Base-by-base conservation (phyloP, 106 monocot species). In the Dendrobium catenatum region DNA sequence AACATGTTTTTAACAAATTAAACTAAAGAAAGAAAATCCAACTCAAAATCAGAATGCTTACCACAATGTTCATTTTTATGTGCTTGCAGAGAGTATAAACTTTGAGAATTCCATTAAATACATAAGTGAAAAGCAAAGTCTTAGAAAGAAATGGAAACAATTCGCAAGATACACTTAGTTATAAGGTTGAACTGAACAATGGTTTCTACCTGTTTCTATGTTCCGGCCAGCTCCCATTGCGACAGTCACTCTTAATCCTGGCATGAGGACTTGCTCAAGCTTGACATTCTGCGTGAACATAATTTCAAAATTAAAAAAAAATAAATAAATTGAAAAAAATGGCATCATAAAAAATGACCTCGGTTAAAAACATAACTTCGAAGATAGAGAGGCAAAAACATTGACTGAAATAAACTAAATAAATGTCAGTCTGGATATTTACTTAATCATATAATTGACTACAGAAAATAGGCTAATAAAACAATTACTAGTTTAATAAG, bases 141-240 rank as follows among this genome's bases (percentile, higher is more conserved):
- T 51, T 66, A 66, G 64, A 26, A 66, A 1, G 64, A 66, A 1
- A 66, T 66, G 64, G 24, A 66, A 51, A 66, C 26, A 66, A 26
- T 72, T 1, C 1, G 72, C 9, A 41, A 72, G 43, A 44, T 74
- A 74, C 19, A 20, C 43, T 74, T 15, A 29, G 22, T 42, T 19
- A 74, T n/a, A 43, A 44, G 43, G 17, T 76, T n/a, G 15, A 49
- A 10, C 11, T 49, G 26, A 48, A 7, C 47, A 27, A 10, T 24
- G 17, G 48, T 42, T 76, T 37, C 85, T 75, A 96, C 96, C 94
- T 85, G 90, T 78, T 80, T 87, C 88, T 79, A 80, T 13, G 73
- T 74, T 81, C 67, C 94, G 94, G 77, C 86, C 83, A 17, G 77
- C 76, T 55, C 97, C 97, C 97, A 97, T 97, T n/a, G 87, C 90